phyloP scores from a whole-genome alignment of 2,329 filamentous ascomycete species.

The Cucurbitaria berberidis region DNA sequence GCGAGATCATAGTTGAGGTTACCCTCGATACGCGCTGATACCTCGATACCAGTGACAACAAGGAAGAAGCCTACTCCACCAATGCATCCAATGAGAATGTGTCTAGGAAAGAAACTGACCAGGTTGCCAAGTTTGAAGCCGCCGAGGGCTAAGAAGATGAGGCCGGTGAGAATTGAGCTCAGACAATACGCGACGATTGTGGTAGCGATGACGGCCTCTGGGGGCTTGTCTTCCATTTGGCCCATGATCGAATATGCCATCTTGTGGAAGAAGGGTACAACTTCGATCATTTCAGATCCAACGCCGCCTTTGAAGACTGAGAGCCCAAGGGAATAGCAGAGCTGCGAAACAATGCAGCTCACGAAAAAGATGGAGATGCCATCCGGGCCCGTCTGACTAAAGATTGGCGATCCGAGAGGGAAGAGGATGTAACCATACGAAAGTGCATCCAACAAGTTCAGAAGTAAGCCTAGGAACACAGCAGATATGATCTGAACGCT shows the following conservation, averaged over 20 bases:
- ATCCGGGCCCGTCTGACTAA: constrained; percentile 83
- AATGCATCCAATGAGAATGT: constrained; percentile 96
- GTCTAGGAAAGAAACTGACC: constrained; percentile 94
- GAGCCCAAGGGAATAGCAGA: constrained; percentile 83
- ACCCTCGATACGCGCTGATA: constrained; percentile 86
- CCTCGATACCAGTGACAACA: constrained; percentile 87
- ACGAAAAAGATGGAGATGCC: constrained; percentile 99
- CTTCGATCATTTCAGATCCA: constrained; percentile 97
- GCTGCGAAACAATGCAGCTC: constrained; percentile 91
- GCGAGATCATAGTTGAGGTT: constrained; percentile 80
- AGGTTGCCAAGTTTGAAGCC: constrained; percentile 86
- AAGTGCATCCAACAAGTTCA: constrained; percentile 92
- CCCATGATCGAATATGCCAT: constrained; percentile 91
- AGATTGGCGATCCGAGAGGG: constrained; percentile 84
- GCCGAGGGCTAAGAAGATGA: constrained; percentile 92
- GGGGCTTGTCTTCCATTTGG: constrained; percentile 77
- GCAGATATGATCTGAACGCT: constrained; percentile 79
- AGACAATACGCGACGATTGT: constrained; percentile 90
- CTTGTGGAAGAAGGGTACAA: constrained; percentile 98
- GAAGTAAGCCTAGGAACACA: constrained; percentile 83
- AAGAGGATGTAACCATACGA: constrained; percentile 93
- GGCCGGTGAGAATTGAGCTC: constrained; percentile 87
- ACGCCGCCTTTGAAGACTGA: constrained; percentile 91
- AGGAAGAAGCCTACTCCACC: constrained; percentile 97
- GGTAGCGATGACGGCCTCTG: constrained; percentile 87